These are phyloP conservation scores for Podaxis sp. DNA, from an alignment of 768 basidiomycete genomes.

Conservation along the genomic window DNA sequence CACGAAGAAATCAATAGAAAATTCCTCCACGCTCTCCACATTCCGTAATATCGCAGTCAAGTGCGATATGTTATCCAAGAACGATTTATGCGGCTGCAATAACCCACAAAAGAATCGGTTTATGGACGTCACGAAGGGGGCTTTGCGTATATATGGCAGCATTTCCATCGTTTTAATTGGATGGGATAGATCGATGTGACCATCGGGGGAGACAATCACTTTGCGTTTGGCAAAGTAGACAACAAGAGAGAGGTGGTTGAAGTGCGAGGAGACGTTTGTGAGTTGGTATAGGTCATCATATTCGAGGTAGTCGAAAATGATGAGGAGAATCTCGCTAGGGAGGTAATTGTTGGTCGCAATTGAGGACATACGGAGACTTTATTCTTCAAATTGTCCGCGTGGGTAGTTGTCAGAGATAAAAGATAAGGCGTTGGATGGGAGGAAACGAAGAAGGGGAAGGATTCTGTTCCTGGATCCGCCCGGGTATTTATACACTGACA, in stretches of 20 bases:
- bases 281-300: constrained; percentile 20
- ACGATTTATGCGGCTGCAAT: constrained; percentile 4
- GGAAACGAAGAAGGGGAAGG: background rate
- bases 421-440: background rate
- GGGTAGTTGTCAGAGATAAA: background rate
- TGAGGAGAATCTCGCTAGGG: constrained; percentile 25
- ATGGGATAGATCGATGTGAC: constrained; percentile 12
- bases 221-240: constrained; percentile 22
- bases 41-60: constrained; percentile 2
- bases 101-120: constrained; percentile 14
- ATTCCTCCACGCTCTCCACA: constrained; percentile 8
- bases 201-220: constrained; percentile 15
- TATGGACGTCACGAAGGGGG: constrained; percentile 17
- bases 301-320: constrained; percentile 19
- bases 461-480: background rate
- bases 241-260: constrained; percentile 24
- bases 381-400: background rate
- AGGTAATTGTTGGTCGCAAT: constrained; percentile 15
- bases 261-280: constrained; percentile 17
- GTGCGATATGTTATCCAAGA: constrained; percentile 6
- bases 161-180: constrained; percentile 7
- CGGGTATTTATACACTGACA: background rate
- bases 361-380: background rate
- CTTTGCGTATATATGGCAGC: constrained; percentile 14
- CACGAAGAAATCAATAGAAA: constrained; percentile 7